phyloP scores from a whole-genome alignment of 2,329 filamentous ascomycete genomes.

The Dactylellina haptotyla region DNA sequence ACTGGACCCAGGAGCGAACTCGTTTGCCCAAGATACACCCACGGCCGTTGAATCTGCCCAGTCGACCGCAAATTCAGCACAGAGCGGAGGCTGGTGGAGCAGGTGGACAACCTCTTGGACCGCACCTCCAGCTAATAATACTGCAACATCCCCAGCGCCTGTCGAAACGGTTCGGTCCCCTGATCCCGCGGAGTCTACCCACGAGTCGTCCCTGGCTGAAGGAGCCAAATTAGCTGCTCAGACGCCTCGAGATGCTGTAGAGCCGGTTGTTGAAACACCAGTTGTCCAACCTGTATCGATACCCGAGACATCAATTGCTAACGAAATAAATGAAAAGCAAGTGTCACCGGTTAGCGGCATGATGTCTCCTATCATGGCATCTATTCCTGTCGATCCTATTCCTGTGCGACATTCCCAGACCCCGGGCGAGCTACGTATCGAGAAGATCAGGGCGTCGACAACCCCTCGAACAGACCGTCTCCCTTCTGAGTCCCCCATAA shows the following conservation, averaged over 20 bases:
- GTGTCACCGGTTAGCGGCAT: slow-evolving; percentile 21
- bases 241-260: background rate
- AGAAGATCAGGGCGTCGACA: slow-evolving; percentile 9
- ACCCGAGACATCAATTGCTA: background rate
- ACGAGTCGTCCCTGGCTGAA: background rate
- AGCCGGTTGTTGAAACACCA: background rate
- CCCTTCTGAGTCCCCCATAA: slow-evolving; percentile 40
- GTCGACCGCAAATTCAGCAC: background rate
- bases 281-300: background rate
- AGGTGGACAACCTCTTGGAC: slow-evolving; percentile 39
- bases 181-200: background rate
- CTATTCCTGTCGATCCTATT: slow-evolving; percentile 7
- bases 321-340: slow-evolving; percentile 9
- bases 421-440: slow-evolving; percentile 37
- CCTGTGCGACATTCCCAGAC: slow-evolving; percentile 7
- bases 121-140: slow-evolving; percentile 5
- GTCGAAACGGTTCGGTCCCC: background rate
- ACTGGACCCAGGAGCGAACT: background rate
- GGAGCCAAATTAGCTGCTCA: background rate
- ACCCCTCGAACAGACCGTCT: slow-evolving; percentile 27
- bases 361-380: slow-evolving; percentile 22
- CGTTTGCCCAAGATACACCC: background rate
- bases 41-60: background rate
- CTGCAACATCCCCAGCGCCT: slow-evolving; percentile 3
- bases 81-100: slow-evolving; percentile 41